phyloP scores from a whole-genome alignment of 331 rosid species.

The Cydonia oblonga region DNA sequence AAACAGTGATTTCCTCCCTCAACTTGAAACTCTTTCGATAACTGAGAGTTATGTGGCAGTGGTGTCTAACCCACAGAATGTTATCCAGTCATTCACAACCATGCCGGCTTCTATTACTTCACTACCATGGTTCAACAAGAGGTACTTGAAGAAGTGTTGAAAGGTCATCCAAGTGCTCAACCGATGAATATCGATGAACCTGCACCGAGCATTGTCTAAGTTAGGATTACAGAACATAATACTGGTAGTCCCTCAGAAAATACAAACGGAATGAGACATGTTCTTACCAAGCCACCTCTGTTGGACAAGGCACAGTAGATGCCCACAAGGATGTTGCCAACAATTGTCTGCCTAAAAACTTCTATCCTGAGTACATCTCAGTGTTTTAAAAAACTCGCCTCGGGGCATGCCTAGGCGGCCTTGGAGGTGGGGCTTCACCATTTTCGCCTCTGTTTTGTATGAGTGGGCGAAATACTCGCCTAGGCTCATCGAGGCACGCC shows the following conservation, averaged over 20 bases:
- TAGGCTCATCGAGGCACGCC: too few relatives aligned
- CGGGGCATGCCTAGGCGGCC: too few relatives aligned
- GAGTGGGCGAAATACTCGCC: too few relatives aligned
- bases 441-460: too few relatives aligned
- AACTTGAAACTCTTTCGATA: slow-evolving; percentile 72
- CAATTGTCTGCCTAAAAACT: slow-evolving; percentile 88
- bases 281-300: slow-evolving; percentile 72
- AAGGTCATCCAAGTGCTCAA: slow-evolving; percentile 83
- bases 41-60: slow-evolving; percentile 82
- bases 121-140: slow-evolving; percentile 69
- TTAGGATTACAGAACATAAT: not conserved
- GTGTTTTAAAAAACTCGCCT: too few relatives aligned
- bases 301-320: slow-evolving; percentile 79
- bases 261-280: not conserved
- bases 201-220: slow-evolving; percentile 10
- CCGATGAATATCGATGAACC: slow-evolving; percentile 90
- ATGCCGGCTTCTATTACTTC: slow-evolving; percentile 70
- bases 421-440: too few relatives aligned
- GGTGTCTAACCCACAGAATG: slow-evolving; percentile 79
- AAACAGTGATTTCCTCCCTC: slow-evolving; percentile 70
- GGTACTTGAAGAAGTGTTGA: slow-evolving; percentile 92
- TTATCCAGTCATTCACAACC: slow-evolving; percentile 73
- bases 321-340: slow-evolving; percentile 83
- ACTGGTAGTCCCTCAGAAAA: not conserved
- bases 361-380: slow-evolving; percentile 82